Percentiles rank a stretch among this genome's conserved stretches.
phyloP scores from a whole-genome alignment of 169 alveolate genomes.

The Cryptosporidium meleagridis region DNA sequence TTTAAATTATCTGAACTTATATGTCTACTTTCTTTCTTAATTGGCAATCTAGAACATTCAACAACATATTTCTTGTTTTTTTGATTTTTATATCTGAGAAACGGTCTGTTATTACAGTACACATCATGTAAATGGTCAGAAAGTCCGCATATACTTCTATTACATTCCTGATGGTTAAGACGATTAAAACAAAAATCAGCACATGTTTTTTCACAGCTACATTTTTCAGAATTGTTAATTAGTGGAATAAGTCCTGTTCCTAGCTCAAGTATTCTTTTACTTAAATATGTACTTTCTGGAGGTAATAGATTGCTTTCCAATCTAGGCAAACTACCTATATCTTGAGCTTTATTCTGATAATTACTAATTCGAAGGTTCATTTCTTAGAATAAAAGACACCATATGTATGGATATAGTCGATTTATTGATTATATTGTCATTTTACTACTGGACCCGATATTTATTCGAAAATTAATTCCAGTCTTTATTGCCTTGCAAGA shows the following conservation, averaged over 20 bases:
- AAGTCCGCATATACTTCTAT: constrained; percentile 68
- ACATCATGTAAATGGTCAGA: constrained; percentile 51
- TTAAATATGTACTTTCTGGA: not conserved
- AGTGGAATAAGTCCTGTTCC: constrained; percentile 69
- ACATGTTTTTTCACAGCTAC: constrained; percentile 55
- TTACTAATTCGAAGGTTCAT: not conserved
- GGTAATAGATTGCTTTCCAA: not conserved
- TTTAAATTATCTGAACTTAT: not conserved
- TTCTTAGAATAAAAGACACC: not conserved
- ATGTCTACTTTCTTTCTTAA: not conserved
- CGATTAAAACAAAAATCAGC: constrained; percentile 54
- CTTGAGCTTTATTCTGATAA: not conserved
- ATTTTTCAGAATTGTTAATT: constrained; percentile 42
- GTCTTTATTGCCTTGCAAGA: not conserved
- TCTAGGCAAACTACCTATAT: not conserved
- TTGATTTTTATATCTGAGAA: constrained; percentile 17
- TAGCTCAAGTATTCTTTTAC: constrained; percentile 47
- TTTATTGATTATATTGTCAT: not conserved
- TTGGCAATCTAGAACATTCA: constrained; percentile 8
- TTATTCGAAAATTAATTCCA: no score
- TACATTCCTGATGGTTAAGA: constrained; percentile 46
- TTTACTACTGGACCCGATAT: not conserved
- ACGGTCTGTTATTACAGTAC: constrained; percentile 64
- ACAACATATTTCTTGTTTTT: constrained; percentile 32
- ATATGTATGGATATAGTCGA: not conserved